Base-by-base conservation (phyloP, 73 alveolate genomes). In the Paraurostyla sp. region DNA sequence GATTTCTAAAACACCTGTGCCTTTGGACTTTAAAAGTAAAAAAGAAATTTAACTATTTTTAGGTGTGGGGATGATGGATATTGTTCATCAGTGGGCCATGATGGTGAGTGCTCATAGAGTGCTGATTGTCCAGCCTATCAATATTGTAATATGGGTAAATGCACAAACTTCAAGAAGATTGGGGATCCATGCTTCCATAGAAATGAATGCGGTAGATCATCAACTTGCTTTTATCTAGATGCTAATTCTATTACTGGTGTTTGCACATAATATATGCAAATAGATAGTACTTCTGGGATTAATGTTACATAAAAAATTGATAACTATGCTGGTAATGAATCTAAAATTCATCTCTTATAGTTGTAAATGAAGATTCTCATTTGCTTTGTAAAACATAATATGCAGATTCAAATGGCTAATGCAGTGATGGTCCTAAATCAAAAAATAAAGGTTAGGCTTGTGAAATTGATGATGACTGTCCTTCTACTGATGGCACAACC, bases 161-260 rank as follows among this genome's bases (percentile, higher is more conserved):
- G 78, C 84, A 81, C 91, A 23, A 81, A 81, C 71, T 73, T 73
- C 87, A 73, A 73, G 29, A 73, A 73, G 87, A 73, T 73, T 25
- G 87, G 87, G 9, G 65, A 43, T 7, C n/a, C 71, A 23, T 80
- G 80, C 80, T 80, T 80, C 62, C 81, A 80, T 40, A 80, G 76
- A 23, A 80, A 80, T 57, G 80, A 80, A 36, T 80, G 90, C 38
- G 76, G 76, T 18, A 80, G 80, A 57, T 58, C 65, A 30, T 54
- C 90, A 1, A 80, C 80, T 29, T 80, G 90, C 23, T 57, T 80
- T 82, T 57, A 38, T 56, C 7, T 56, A 18, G 43, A 80, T 32
- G 56, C 87, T 3, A 43, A 25, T 25, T 51, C 90, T 7, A 80
- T 57, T 33, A 57, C 76, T 13, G 76, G 81, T 56, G 81, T 57